phyloP scores from a whole-genome alignment of 805 yeast genomes.

The Hanseniaspora valbyensis region DNA sequence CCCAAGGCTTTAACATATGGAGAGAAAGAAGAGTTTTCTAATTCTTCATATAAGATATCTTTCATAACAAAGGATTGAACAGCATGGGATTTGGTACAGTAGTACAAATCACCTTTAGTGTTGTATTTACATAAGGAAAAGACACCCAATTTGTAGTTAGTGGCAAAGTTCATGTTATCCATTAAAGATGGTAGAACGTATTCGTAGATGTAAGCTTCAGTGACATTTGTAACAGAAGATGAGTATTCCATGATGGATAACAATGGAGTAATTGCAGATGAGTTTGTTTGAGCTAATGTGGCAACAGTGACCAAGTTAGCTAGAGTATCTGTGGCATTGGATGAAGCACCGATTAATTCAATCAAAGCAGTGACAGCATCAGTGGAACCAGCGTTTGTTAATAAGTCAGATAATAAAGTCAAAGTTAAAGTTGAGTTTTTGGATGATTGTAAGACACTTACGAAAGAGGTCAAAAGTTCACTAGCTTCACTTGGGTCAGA shows the following conservation, averaged over 20 bases:
- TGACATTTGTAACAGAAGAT: slow-evolving; percentile 14
- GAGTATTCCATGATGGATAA: slow-evolving; percentile 10
- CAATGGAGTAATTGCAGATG: slow-evolving; percentile 13
- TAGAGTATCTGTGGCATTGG: slow-evolving; percentile 20
- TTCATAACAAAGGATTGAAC: slow-evolving; percentile 29
- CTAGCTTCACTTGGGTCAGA: slow-evolving; percentile 24
- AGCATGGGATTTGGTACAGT: slow-evolving; percentile 25
- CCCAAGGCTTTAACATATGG: slow-evolving; percentile 27
- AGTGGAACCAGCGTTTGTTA: not conserved
- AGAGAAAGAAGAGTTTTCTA: slow-evolving; percentile 24
- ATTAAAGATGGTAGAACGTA: slow-evolving; percentile 22
- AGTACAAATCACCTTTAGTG: slow-evolving; percentile 19
- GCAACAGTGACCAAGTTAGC: slow-evolving; percentile 19
- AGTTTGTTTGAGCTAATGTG: slow-evolving; percentile 6
- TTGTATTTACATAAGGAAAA: slow-evolving; percentile 26
- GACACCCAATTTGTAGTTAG: slow-evolving; percentile 25
- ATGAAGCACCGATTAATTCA: slow-evolving; percentile 13
- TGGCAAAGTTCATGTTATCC: slow-evolving; percentile 23
- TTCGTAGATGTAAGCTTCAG: slow-evolving; percentile 21
- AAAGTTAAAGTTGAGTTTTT: slow-evolving; percentile 22
- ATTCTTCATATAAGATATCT: slow-evolving; percentile 25
- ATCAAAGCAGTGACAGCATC: slow-evolving; percentile 5
- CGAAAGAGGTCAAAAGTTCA: slow-evolving; percentile 22
- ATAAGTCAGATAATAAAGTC: slow-evolving; percentile 17
- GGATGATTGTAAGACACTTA: slow-evolving; percentile 17